Conservation (phyloP, 1,139 yeast genomes). For the Scheffersomyces insectosa region DNA sequence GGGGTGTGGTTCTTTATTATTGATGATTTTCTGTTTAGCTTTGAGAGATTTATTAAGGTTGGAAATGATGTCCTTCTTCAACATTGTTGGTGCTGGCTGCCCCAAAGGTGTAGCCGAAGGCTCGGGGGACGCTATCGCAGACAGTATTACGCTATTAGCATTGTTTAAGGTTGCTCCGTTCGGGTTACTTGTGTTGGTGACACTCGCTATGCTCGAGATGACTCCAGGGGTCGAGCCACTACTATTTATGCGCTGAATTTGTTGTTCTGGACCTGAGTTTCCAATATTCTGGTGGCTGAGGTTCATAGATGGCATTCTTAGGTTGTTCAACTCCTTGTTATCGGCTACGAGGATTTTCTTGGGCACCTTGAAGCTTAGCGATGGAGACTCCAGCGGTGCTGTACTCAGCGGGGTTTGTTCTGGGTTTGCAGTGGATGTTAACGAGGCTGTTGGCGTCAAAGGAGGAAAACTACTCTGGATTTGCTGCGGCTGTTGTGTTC, state of each 20-base stretch:
- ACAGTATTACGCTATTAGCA: background rate
- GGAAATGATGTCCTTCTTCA: conserved; percentile 34
- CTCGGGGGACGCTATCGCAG: background rate
- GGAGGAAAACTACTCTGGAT: no score
- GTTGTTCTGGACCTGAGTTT: background rate
- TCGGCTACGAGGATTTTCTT: conserved; percentile 16
- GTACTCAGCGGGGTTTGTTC: no score
- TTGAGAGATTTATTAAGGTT: conserved; percentile 41
- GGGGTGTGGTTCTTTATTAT: conserved; percentile 38
- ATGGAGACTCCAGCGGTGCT: no score
- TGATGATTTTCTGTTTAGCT: conserved; percentile 43
- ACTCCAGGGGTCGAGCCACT: background rate
- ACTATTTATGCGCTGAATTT: background rate
- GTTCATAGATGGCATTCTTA: background rate
- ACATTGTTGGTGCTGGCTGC: conserved; percentile 6
- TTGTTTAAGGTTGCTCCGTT: background rate
- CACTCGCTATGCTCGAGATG: background rate
- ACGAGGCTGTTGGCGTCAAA: no score
- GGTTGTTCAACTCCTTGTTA: background rate
- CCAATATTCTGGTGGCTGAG: background rate
- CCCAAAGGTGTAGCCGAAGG: background rate
- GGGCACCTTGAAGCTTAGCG: conserved; percentile 14
- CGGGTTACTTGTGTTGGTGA: background rate
- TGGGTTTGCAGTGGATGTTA: no score
- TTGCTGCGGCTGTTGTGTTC: no score